Evolutionary conservation across 345 rosid species (phyloP).

Genomic region (Excoecaria agallocha): DNA sequence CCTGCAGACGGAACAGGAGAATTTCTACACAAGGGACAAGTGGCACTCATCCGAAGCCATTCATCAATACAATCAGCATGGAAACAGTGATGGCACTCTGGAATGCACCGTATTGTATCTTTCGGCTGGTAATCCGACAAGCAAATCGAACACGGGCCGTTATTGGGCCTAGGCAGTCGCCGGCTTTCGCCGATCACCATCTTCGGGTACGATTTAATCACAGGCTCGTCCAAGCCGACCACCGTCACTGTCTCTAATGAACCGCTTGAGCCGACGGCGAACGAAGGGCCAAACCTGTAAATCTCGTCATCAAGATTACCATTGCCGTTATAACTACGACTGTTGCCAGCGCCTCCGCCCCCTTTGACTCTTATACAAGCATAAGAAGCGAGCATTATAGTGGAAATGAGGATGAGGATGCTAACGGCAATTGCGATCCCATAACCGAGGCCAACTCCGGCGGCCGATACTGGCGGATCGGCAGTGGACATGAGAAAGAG

Average conservation of each 20-base stretch:
- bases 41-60: conserved; percentile 63
- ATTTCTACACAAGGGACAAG: conserved; percentile 73
- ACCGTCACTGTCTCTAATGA: conserved; percentile 1
- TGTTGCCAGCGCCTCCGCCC: conserved; percentile 5
- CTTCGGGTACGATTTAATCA: conserved; percentile 52
- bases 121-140: conserved; percentile 50
- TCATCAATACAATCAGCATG: conserved; percentile 66
- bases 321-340: background rate
- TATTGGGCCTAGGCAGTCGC: conserved; percentile 53
- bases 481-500: conserved; percentile 39
- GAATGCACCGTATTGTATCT: conserved; percentile 53
- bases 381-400: conserved; percentile 72
- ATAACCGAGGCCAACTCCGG: conserved; percentile 71
- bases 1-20: conserved; percentile 36
- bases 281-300: background rate
- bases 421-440: conserved; percentile 82
- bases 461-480: conserved; percentile 37
- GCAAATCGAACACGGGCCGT: conserved; percentile 67
- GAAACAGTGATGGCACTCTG: conserved; percentile 73
- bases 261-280: background rate
- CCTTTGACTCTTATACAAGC: conserved; percentile 56
- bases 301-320: background rate
- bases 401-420: conserved; percentile 69
- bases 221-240: conserved; percentile 41
- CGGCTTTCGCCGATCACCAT: conserved; percentile 59